A percentile compares a stretch with the other conserved stretches of the same genome.
These are phyloP conservation scores for Aphanomyces cochlioides DNA, from an alignment of 352 stramenopile genomes.

Conservation along the genomic window DNA sequence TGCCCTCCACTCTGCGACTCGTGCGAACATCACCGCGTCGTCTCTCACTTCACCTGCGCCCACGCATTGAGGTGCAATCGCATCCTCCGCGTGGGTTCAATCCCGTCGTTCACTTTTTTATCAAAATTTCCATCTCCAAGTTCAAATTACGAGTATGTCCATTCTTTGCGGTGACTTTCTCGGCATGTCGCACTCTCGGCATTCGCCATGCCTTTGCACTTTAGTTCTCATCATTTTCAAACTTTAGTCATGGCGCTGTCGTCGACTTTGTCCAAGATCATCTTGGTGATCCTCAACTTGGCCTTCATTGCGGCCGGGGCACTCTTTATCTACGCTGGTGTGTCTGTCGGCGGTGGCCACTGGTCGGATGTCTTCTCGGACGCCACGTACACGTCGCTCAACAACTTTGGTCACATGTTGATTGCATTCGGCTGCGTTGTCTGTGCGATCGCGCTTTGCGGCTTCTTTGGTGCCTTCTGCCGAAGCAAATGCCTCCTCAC, in stretches of 20 bases:
- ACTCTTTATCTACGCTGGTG: slow-evolving; percentile 65
- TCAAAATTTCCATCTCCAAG: too few species aligned
- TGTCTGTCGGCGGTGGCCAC: slow-evolving; percentile 42
- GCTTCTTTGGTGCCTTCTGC: slow-evolving; percentile 52
- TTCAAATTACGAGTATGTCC: too few species aligned
- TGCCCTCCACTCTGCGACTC: too few species aligned
- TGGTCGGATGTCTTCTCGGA: slow-evolving; percentile 74
- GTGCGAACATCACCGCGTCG: too few species aligned
- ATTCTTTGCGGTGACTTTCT: too few species aligned
- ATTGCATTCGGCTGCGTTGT: slow-evolving; percentile 48
- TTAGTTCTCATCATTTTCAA: too few species aligned
- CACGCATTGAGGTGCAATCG: too few species aligned
- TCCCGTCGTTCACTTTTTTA: too few species aligned
- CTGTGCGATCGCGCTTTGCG: slow-evolving; percentile 54
- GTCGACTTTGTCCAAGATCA: slow-evolving; percentile 43
- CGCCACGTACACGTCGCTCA: slow-evolving; percentile 39
- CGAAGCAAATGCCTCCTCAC: slow-evolving; percentile 56
- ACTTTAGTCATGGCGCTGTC: slow-evolving; percentile 20
- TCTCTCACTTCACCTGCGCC: too few species aligned
- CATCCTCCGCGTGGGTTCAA: too few species aligned
- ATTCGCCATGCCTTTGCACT: too few species aligned
- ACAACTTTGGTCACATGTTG: slow-evolving; percentile 38
- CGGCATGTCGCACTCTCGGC: too few species aligned
- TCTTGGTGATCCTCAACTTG: slow-evolving; percentile 63
- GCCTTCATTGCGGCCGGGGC: slow-evolving; percentile 59